Percentiles rank a stretch among this genome's conserved stretches.
Conservation (phyloP, 2,329 filamentous ascomycete genomes). For the Sporothrix variecibatus region DNA sequence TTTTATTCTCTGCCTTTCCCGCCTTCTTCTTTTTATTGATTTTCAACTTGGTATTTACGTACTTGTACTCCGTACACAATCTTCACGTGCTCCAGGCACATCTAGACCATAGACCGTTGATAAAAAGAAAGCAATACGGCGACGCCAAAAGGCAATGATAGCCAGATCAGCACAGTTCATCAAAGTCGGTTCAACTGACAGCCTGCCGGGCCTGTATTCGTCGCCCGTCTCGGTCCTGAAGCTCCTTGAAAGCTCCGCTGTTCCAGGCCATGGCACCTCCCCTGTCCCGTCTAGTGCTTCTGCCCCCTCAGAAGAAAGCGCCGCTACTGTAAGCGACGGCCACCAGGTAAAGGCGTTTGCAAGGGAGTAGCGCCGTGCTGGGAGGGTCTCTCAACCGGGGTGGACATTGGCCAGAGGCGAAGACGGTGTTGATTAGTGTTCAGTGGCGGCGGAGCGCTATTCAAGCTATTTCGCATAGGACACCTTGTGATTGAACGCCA, state of each 20-base stretch:
- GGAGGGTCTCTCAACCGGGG: background rate
- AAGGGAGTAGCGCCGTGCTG: background rate
- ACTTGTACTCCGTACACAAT: background rate
- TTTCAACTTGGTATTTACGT: background rate
- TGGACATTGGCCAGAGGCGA: background rate
- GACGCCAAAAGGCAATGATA: background rate
- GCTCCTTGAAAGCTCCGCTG: background rate
- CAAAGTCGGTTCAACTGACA: background rate
- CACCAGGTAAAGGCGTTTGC: slow-evolving; percentile 4
- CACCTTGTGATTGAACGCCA: background rate
- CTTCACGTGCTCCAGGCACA: background rate
- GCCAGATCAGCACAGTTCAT: background rate
- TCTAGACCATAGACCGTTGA: background rate
- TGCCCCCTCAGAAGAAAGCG: background rate
- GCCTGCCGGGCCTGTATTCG: background rate
- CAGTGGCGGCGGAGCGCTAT: background rate
- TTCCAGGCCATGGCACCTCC: background rate
- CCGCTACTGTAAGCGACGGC: slow-evolving; percentile 12
- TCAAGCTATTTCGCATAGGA: background rate
- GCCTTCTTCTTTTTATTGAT: background rate
- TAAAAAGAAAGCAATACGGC: background rate
- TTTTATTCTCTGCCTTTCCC: background rate
- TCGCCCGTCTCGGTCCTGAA: background rate
- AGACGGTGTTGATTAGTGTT: background rate
- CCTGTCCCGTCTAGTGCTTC: slow-evolving; percentile 2